Percentiles rank a stretch among this genome's conserved stretches.
phyloP scores from a whole-genome alignment of 768 basidiomycete species.

The Zangia roseola region DNA sequence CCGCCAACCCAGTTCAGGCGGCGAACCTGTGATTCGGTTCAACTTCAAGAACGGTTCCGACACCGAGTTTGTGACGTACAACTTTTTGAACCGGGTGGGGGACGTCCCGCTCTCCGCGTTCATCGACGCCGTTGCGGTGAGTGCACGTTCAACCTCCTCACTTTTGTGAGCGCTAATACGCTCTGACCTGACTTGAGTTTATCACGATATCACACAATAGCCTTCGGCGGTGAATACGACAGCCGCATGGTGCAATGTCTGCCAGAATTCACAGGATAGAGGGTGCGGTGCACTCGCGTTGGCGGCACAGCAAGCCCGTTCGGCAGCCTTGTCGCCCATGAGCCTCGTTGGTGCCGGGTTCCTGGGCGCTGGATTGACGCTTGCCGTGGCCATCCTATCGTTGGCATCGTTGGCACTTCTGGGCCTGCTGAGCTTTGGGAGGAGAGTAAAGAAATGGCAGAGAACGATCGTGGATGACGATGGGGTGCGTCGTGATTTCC shows the following conservation, averaged over 20 bases:
- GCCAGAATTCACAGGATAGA: constrained; percentile 54
- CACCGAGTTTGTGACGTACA: constrained; percentile 47
- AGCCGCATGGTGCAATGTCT: constrained; percentile 56
- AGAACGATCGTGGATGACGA: constrained; percentile 3
- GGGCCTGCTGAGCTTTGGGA: constrained; percentile 35
- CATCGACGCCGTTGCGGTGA: constrained; percentile 40
- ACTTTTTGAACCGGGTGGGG: constrained; percentile 41
- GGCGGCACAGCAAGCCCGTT: constrained; percentile 23
- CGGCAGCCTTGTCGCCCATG: constrained; percentile 40
- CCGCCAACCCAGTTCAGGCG: constrained; percentile 43
- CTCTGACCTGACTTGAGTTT: neutral
- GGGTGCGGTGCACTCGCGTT: constrained; percentile 52
- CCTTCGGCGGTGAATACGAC: constrained; percentile 51
- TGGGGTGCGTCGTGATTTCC: constrained; percentile 15
- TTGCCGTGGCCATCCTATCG: constrained; percentile 41
- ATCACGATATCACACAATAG: constrained; percentile 25
- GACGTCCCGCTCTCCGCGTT: constrained; percentile 59
- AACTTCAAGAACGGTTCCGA: constrained; percentile 69
- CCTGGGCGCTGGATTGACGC: constrained; percentile 57
- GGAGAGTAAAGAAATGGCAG: constrained; percentile 4
- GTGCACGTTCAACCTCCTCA: neutral
- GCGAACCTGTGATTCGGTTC: constrained; percentile 56
- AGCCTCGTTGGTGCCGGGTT: constrained; percentile 64
- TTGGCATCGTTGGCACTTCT: constrained; percentile 40
- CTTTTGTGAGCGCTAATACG: no score